Evolutionary conservation across 2,329 filamentous ascomycete species (phyloP).

Genomic region (Penicillium psychrosexuale): DNA sequence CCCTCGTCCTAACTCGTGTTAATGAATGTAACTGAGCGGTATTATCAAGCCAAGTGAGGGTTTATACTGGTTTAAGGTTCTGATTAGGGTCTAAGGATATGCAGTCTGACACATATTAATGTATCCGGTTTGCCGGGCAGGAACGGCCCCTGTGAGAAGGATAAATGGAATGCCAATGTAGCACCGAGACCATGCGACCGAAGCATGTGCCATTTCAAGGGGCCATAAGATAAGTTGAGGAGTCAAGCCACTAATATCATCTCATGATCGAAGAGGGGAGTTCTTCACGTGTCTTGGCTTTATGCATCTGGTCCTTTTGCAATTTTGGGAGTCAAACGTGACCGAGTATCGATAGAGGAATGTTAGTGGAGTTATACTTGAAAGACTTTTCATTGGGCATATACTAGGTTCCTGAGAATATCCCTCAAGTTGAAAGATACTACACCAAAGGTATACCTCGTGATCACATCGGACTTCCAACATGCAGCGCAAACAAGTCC

Average conservation of each 20-base stretch:
- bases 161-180: conserved; percentile 12
- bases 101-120: not conserved
- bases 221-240: too few species aligned
- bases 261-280: not conserved
- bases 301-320: not conserved
- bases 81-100: not conserved
- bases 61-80: not conserved
- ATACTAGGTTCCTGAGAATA: not conserved
- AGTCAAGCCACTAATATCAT: not conserved
- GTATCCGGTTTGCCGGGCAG: conserved; percentile 2
- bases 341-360: not conserved
- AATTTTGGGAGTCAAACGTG: not conserved
- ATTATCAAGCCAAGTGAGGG: not conserved
- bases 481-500: not conserved
- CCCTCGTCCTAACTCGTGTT: not conserved
- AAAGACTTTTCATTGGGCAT: not conserved
- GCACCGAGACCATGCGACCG: conserved; percentile 20
- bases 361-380: not conserved
- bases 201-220: conserved; percentile 10
- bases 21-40: not conserved
- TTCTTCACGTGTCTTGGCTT: not conserved
- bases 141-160: conserved; percentile 15
- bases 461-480: not conserved
- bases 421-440: not conserved
- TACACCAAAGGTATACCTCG: not conserved